Evolutionary conservation across 2,329 filamentous ascomycete genomes (phyloP).

Genomic region (Sporothrix inflata): DNA sequence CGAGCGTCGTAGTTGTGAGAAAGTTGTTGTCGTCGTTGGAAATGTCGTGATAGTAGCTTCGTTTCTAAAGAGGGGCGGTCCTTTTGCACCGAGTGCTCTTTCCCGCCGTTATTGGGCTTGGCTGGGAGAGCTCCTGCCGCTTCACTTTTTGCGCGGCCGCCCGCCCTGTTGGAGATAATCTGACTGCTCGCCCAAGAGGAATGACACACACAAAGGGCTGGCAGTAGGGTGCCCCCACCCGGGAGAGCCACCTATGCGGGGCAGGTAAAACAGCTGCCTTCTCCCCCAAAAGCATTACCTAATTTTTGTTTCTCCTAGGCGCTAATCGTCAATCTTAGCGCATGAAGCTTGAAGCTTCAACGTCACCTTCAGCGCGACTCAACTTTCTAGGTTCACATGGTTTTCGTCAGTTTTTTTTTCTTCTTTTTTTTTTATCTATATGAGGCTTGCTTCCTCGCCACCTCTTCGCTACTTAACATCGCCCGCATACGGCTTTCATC

Average conservation of each 20-base stretch:
- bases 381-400: neutral
- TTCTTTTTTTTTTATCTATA: neutral
- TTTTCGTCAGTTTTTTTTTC: too few species aligned
- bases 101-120: neutral
- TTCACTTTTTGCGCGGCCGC: neutral
- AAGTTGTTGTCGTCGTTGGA: neutral
- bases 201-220: slow-evolving; percentile 6
- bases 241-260: neutral
- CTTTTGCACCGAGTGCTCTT: neutral
- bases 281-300: slow-evolving; percentile 9
- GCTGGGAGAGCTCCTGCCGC: neutral
- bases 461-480: neutral
- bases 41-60: neutral
- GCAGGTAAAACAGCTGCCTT: neutral
- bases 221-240: neutral
- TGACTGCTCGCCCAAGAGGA: neutral
- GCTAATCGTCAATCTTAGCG: neutral
- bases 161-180: slow-evolving; percentile 1
- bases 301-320: neutral
- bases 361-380: neutral
- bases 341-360: too few species aligned
- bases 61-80: neutral
- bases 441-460: neutral
- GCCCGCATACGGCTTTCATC: neutral
- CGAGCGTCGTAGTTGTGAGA: too few species aligned